phyloP scores from a whole-genome alignment of 2,329 filamentous ascomycete genomes.

The Fusarium equiseti region DNA sequence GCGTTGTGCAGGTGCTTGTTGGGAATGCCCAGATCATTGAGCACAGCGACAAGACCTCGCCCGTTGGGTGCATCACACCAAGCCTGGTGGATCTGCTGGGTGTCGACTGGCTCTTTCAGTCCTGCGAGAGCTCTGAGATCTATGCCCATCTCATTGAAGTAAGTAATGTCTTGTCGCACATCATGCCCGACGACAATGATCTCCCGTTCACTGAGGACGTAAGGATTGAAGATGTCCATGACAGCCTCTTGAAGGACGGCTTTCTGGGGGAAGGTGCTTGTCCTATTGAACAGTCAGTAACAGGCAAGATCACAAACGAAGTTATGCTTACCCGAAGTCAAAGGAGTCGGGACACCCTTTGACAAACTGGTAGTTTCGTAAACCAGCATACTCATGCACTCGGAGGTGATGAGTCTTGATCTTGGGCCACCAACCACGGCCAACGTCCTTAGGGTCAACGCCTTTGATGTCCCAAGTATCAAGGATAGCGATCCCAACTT shows the following conservation, averaged over 20 bases:
- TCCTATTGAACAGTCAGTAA: constrained; percentile 48
- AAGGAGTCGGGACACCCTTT: constrained; percentile 79
- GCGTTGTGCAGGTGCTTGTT: constrained; percentile 83
- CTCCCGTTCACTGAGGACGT: constrained; percentile 55
- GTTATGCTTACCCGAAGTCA: constrained; percentile 74
- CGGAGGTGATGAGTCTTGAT: constrained; percentile 82
- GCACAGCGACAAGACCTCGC: constrained; percentile 69
- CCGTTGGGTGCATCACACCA: constrained; percentile 66
- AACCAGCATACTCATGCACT: constrained; percentile 74
- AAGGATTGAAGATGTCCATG: constrained; percentile 52
- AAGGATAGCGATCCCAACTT: constrained; percentile 85
- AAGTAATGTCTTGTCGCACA: constrained; percentile 73
- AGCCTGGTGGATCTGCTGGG: constrained; percentile 75
- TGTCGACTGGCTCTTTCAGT: constrained; percentile 78
- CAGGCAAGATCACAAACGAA: not conserved
- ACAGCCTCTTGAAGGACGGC: constrained; percentile 53
- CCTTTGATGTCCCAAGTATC: constrained; percentile 72
- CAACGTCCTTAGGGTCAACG: constrained; percentile 70
- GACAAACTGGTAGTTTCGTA: constrained; percentile 77
- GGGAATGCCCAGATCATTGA: constrained; percentile 72
- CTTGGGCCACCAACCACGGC: constrained; percentile 73
- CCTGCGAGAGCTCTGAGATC: constrained; percentile 64
- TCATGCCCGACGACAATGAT: constrained; percentile 87
- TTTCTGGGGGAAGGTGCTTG: constrained; percentile 56
- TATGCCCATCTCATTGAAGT: constrained; percentile 74